Percentiles rank a stretch among this genome's conserved stretches.
Evolutionary conservation across 176 grass and related monocot genomes (phyloP).

Genomic region (Triticum dicoccoides): DNA sequence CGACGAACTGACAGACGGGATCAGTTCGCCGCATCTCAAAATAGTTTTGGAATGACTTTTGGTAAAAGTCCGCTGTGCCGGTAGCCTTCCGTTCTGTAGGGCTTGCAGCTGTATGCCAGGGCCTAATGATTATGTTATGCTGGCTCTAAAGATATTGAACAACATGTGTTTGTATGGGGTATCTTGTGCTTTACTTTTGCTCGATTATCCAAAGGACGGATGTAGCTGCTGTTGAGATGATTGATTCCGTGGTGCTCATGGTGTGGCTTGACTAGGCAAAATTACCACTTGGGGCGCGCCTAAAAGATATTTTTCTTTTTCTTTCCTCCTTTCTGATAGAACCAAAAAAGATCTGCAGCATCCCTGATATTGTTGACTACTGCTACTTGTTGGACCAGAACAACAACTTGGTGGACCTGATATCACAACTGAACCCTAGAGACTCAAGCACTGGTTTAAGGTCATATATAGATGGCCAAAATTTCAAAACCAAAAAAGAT

Average conservation of each 20-base stretch:
- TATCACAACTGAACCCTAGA: too few species aligned
- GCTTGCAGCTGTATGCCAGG: neutral
- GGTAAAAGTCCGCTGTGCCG: neutral
- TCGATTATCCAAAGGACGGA: neutral
- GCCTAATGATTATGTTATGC: neutral
- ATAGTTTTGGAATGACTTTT: constrained; percentile 4
- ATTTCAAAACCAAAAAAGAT: neutral
- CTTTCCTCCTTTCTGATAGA: too few species aligned
- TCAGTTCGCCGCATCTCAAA: neutral
- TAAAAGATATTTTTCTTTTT: too few species aligned
- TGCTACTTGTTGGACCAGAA: neutral
- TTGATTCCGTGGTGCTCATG: neutral
- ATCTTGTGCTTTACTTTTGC: constrained; percentile 11
- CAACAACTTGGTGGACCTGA: too few species aligned
- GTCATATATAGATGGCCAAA: neutral
- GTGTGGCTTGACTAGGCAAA: neutral
- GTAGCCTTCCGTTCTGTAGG: neutral
- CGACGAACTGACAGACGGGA: neutral
- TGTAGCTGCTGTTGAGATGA: neutral
- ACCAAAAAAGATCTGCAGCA: too few species aligned
- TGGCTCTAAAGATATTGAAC: neutral
- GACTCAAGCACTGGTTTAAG: neutral
- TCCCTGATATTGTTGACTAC: neutral
- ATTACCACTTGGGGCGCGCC: neutral
- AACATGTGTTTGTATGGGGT: too few species aligned